phyloP scores from a whole-genome alignment of 2,329 filamentous ascomycete genomes.

The Aspergillus intermedius region DNA sequence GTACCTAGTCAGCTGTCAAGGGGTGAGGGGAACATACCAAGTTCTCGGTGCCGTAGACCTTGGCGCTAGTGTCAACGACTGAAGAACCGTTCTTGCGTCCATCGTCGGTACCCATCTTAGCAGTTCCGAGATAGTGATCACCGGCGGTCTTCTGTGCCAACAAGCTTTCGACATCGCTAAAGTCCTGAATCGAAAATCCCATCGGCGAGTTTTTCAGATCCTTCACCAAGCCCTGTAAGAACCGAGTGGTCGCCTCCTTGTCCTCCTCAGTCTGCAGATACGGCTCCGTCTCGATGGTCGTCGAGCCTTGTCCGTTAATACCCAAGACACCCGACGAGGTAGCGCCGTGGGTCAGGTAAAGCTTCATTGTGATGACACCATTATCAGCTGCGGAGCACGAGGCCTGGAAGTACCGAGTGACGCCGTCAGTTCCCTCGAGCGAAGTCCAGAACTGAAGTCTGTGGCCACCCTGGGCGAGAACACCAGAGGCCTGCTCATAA shows the following conservation, averaged over 20 bases:
- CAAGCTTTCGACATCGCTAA: constrained; percentile 7
- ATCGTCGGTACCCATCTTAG: constrained; percentile 55
- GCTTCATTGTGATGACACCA: constrained; percentile 13
- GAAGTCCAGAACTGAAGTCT: constrained; percentile 18
- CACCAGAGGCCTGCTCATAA: constrained; percentile 8
- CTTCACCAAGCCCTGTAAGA: constrained; percentile 9
- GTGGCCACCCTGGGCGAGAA: constrained; percentile 14
- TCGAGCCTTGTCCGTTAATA: constrained; percentile 9
- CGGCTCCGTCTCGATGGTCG: constrained; percentile 8
- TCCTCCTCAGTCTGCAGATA: constrained; percentile 12
- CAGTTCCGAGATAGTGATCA: constrained; percentile 45
- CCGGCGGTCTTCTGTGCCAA: constrained; percentile 39
- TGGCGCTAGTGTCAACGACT: constrained; percentile 58
- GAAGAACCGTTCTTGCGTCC: constrained; percentile 49
- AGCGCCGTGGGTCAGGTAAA: constrained; percentile 16
- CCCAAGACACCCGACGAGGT: constrained; percentile 14
- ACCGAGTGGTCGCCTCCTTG: constrained; percentile 8
- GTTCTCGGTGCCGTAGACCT: constrained; percentile 63
- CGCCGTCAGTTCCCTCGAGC: constrained; percentile 11
- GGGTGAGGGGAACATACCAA: constrained; percentile 27
- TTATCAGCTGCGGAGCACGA: constrained; percentile 11
- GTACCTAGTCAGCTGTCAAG: no score
- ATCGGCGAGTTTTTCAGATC: constrained; percentile 8
- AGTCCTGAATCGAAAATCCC: constrained; percentile 11
- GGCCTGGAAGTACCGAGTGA: constrained; percentile 16